Evolutionary conservation across 345 rosid species (phyloP).

Genomic region (Rhodamnia argentea): DNA sequence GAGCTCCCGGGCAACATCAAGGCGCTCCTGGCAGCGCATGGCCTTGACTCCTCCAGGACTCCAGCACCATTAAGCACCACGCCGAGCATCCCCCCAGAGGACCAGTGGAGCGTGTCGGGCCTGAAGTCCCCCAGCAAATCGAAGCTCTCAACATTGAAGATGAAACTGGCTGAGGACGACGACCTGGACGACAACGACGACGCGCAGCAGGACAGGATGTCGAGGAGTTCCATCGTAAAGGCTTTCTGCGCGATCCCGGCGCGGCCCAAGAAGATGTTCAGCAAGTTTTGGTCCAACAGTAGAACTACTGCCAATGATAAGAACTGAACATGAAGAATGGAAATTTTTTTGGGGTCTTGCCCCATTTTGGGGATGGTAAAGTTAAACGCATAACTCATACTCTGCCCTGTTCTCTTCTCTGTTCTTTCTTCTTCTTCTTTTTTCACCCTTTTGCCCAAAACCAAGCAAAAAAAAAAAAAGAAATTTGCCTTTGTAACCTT

Average conservation of each 20-base stretch:
- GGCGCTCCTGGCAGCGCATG: slow-evolving; percentile 70
- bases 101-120: slow-evolving; percentile 93
- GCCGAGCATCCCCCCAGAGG: slow-evolving; percentile 54
- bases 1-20: slow-evolving; percentile 81
- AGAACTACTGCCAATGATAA: slow-evolving; percentile 11
- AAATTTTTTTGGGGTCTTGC: not conserved
- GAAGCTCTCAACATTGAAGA: slow-evolving; percentile 58
- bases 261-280: slow-evolving; percentile 34
- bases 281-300: slow-evolving; percentile 28
- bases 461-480: not conserved
- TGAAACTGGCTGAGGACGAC: slow-evolving; percentile 81
- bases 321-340: not conserved
- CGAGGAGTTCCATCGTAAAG: slow-evolving; percentile 50
- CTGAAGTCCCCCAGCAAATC: slow-evolving; percentile 62
- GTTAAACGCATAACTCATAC: not conserved
- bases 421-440: not conserved
- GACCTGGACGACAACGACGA: slow-evolving; percentile 43
- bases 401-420: not conserved
- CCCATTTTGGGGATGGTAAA: not conserved
- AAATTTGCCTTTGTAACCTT: slow-evolving; percentile 2
- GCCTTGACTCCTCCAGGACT: slow-evolving; percentile 66
- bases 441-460: not conserved
- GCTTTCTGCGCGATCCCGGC: slow-evolving; percentile 75
- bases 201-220: slow-evolving; percentile 44
- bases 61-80: slow-evolving; percentile 56